These are phyloP conservation scores for Pseudogymnoascus sp. DNA, from an alignment of 2,329 filamentous ascomycete genomes.

Conservation along the genomic window DNA sequence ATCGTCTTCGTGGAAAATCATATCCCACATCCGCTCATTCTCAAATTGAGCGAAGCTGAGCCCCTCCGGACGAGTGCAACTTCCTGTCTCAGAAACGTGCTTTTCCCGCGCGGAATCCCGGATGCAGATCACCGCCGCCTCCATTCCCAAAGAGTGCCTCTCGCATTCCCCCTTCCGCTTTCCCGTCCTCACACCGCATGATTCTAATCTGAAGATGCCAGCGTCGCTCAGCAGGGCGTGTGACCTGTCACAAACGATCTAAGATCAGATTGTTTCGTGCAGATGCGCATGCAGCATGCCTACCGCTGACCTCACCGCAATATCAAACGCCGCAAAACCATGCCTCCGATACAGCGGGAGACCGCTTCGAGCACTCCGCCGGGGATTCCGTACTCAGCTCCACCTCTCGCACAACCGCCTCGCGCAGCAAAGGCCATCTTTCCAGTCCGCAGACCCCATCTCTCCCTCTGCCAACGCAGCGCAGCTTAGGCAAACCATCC, in stretches of 20 bases:
- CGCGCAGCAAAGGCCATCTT: neutral
- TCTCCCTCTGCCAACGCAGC: neutral
- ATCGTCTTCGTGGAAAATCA: neutral
- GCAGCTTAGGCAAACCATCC: neutral
- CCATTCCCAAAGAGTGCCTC: neutral
- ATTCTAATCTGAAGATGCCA: constrained; percentile 6
- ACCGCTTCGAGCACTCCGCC: neutral
- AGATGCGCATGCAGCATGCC: neutral
- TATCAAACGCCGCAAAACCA: neutral
- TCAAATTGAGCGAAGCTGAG: neutral
- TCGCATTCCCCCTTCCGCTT: neutral
- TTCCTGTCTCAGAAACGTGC: constrained; percentile 2
- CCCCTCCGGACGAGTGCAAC: neutral
- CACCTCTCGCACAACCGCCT: neutral
- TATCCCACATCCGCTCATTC: neutral
- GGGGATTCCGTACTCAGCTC: neutral
- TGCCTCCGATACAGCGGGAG: neutral
- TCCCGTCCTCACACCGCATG: neutral
- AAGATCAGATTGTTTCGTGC: neutral
- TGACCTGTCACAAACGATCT: constrained; percentile 3
- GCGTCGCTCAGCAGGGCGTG: neutral
- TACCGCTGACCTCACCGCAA: neutral
- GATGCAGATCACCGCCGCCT: neutral
- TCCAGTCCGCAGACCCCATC: neutral
- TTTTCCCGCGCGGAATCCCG: neutral